These are phyloP conservation scores for Pleurotus eryngii DNA, from an alignment of 768 basidiomycete genomes.

Conservation along the genomic window DNA sequence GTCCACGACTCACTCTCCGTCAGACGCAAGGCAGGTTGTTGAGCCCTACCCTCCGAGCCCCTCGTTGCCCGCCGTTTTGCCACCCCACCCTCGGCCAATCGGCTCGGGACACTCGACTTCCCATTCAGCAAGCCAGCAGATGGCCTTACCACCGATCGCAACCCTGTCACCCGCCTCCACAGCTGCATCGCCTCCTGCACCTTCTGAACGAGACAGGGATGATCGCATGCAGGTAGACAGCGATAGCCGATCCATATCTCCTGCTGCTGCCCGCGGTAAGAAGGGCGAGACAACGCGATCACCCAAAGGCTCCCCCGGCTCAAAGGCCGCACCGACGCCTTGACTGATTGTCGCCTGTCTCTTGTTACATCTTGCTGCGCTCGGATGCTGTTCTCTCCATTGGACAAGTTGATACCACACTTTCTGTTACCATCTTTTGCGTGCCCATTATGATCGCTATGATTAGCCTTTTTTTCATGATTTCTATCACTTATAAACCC, in stretches of 20 bases:
- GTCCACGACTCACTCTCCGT: slow-evolving; percentile 62
- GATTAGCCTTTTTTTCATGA: neutral
- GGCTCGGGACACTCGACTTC: slow-evolving; percentile 49
- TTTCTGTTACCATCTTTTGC: neutral
- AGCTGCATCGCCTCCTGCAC: slow-evolving; percentile 46
- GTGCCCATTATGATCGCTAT: neutral
- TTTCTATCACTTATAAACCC: neutral
- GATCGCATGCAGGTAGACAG: slow-evolving; percentile 56
- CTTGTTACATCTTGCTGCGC: neutral
- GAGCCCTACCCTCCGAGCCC: slow-evolving; percentile 50
- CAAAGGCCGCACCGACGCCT: slow-evolving; percentile 3
- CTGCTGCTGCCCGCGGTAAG: slow-evolving; percentile 30
- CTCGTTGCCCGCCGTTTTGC: slow-evolving; percentile 56
- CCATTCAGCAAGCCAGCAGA: slow-evolving; percentile 29
- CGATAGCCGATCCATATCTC: slow-evolving; percentile 42
- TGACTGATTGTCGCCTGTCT: neutral
- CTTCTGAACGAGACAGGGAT: slow-evolving; percentile 37
- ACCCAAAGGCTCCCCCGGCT: neutral
- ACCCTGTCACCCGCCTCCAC: slow-evolving; percentile 63
- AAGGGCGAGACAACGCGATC: slow-evolving; percentile 7
- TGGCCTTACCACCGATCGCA: slow-evolving; percentile 68
- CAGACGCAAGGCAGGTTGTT: slow-evolving; percentile 49
- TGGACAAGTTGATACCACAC: neutral
- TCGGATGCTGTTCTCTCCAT: neutral
- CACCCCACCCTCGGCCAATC: slow-evolving; percentile 73